Conservation (phyloP, 495 filamentous ascomycete genomes). For the Hypoxylon trugodes region DNA sequence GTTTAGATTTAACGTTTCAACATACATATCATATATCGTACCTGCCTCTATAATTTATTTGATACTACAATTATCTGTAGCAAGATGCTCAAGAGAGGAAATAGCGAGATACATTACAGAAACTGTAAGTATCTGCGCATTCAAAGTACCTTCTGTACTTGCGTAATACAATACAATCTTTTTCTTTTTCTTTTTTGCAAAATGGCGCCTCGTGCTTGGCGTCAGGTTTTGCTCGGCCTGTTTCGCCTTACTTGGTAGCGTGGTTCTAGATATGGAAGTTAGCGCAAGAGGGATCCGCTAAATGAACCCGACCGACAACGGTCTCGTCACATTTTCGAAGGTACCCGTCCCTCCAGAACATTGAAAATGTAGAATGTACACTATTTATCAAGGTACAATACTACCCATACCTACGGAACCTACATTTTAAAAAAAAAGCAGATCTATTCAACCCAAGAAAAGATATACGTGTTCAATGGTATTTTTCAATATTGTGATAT, state of each 20-base stretch:
- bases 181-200: too few relatives aligned
- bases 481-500: too few relatives aligned
- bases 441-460: too few relatives aligned
- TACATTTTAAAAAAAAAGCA: too few relatives aligned
- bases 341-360: conserved; percentile 31
- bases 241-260: conserved; percentile 41
- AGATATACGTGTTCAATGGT: too few relatives aligned
- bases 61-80: too few relatives aligned
- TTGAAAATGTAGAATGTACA: not conserved
- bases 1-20: too few relatives aligned
- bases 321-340: conserved; percentile 22
- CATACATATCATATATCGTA: not conserved
- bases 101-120: too few relatives aligned
- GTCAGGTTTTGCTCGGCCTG: conserved; percentile 27
- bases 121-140: not conserved
- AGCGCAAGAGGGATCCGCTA: conserved; percentile 12
- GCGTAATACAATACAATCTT: not conserved
- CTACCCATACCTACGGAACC: too few relatives aligned
- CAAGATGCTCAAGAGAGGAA: too few relatives aligned
- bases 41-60: too few relatives aligned
- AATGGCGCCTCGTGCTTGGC: conserved; percentile 18
- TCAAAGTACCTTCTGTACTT: not conserved
- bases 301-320: conserved; percentile 25
- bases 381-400: not conserved
- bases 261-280: conserved; percentile 36